phyloP scores from a whole-genome alignment of 148 eudicot genomes.

The Pharnaceum exiguum region DNA sequence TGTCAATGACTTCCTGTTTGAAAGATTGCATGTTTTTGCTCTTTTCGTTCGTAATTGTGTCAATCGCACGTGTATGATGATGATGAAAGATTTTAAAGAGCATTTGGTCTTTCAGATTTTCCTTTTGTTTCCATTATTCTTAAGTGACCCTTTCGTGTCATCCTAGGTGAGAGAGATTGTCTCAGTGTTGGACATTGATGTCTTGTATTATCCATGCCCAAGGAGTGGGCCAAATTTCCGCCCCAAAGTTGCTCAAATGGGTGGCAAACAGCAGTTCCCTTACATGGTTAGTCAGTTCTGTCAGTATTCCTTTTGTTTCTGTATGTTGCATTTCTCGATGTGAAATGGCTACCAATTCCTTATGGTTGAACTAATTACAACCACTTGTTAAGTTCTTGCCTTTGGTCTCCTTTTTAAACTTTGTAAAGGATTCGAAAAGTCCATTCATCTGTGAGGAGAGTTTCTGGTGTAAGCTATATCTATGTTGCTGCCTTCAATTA shows the following conservation, averaged over 20 bases:
- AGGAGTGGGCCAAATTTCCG: constrained; percentile 88
- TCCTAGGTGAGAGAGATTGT: constrained; percentile 91
- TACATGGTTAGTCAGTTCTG: constrained; percentile 73
- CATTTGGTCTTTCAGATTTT: neutral
- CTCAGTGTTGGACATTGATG: constrained; percentile 83
- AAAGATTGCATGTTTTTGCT: neutral
- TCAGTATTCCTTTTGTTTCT: constrained; percentile 4
- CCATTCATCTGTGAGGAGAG: too few relatives aligned
- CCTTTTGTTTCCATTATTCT: neutral
- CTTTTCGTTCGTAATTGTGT: too few relatives aligned
- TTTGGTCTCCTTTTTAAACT: too few relatives aligned
- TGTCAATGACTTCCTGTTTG: neutral
- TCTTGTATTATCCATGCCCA: constrained; percentile 94
- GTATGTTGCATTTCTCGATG: neutral
- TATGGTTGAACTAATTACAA: too few relatives aligned
- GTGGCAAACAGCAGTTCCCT: constrained; percentile 90
- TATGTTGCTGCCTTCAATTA: too few relatives aligned
- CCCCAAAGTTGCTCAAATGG: constrained; percentile 74
- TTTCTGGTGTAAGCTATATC: too few relatives aligned
- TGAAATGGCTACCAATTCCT: too few relatives aligned
- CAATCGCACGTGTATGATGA: neutral
- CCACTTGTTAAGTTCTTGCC: too few relatives aligned
- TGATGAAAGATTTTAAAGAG: too few relatives aligned
- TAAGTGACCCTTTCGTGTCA: constrained; percentile 2
- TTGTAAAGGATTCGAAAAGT: too few relatives aligned